A percentile compares a stretch with the other conserved stretches of the same genome.
phyloP scores from a whole-genome alignment of 208 protist species.

The Leishmania arabica region DNA sequence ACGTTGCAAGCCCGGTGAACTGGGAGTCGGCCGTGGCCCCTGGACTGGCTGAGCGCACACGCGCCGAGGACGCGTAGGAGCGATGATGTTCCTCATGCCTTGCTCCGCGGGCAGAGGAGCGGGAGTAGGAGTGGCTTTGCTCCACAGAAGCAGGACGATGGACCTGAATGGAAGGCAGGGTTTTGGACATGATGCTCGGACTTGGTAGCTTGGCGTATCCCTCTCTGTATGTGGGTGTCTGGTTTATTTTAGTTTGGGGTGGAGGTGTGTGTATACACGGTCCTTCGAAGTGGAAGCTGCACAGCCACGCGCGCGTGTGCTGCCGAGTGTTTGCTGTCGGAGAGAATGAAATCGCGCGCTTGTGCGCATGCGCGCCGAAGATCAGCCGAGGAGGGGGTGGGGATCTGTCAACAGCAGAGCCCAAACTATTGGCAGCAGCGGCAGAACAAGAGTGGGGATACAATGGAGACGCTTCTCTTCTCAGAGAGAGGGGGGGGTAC shows the following conservation, averaged over 20 bases:
- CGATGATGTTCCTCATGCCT: slow-evolving; percentile 4
- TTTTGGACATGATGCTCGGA: slow-evolving; percentile 41
- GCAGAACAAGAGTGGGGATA: not conserved
- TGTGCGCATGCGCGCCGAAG: not conserved
- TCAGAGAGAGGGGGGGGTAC: not conserved
- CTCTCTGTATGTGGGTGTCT: not conserved
- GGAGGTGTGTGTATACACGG: not conserved
- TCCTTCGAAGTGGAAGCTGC: not conserved
- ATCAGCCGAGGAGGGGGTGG: not conserved
- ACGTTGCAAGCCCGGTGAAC: slow-evolving; percentile 8
- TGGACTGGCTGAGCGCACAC: slow-evolving; percentile 4
- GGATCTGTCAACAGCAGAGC: not conserved
- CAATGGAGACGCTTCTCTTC: not conserved
- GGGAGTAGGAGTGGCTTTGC: slow-evolving; percentile 27
- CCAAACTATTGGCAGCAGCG: not conserved
- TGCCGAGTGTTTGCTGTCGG: too few species aligned
- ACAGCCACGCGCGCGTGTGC: not conserved
- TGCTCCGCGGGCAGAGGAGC: slow-evolving; percentile 1
- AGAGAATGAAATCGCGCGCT: not conserved
- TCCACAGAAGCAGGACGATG: slow-evolving; percentile 10
- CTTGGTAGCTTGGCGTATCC: not conserved
- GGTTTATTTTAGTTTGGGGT: too few species aligned
- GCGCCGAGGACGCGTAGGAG: slow-evolving; percentile 21
- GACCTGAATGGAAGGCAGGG: slow-evolving; percentile 40
- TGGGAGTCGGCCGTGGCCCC: slow-evolving; percentile 6